A percentile compares a stretch with the other conserved stretches of the same genome.
Conservation (phyloP, 768 basidiomycete species). For the Myochromella boudieri region DNA sequence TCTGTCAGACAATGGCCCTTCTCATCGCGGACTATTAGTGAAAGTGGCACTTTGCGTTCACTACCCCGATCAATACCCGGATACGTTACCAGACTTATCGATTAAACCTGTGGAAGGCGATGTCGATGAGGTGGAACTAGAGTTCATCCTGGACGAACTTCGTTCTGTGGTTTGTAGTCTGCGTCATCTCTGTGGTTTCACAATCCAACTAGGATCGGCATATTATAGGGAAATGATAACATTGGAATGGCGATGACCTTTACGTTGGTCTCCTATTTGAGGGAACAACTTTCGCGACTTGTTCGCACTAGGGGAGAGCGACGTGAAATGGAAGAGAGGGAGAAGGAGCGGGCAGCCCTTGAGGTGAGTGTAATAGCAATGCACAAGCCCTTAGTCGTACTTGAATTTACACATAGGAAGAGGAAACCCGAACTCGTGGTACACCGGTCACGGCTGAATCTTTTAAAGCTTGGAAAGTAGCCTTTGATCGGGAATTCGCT, state of each 20-base stretch:
- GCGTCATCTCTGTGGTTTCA: no score
- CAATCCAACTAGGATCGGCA: no score
- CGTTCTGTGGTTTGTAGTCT: constrained; percentile 52
- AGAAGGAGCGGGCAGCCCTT: constrained; percentile 70
- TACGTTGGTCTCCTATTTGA: constrained; percentile 82
- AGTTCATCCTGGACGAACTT: constrained; percentile 55
- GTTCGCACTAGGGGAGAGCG: constrained; percentile 59
- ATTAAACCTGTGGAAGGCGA: constrained; percentile 62
- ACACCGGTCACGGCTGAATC: constrained; percentile 86
- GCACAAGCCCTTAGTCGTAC: background rate
- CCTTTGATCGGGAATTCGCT: constrained; percentile 71
- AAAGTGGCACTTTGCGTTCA: constrained; percentile 68
- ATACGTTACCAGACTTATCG: constrained; percentile 71
- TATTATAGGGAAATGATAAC: constrained; percentile 76
- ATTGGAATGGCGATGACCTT: constrained; percentile 98
- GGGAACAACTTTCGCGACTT: constrained; percentile 70
- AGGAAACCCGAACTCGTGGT: constrained; percentile 84
- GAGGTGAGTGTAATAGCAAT: constrained; percentile 60
- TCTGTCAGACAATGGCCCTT: constrained; percentile 8
- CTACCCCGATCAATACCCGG: constrained; percentile 85
- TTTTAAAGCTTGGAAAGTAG: constrained; percentile 81
- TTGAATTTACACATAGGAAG: constrained; percentile 52
- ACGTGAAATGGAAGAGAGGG: constrained; percentile 59
- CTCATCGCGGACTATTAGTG: constrained; percentile 46
- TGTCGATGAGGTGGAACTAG: constrained; percentile 57